phyloP scores from a whole-genome alignment of 2,329 filamentous ascomycete genomes.

The Fusarium sp. region DNA sequence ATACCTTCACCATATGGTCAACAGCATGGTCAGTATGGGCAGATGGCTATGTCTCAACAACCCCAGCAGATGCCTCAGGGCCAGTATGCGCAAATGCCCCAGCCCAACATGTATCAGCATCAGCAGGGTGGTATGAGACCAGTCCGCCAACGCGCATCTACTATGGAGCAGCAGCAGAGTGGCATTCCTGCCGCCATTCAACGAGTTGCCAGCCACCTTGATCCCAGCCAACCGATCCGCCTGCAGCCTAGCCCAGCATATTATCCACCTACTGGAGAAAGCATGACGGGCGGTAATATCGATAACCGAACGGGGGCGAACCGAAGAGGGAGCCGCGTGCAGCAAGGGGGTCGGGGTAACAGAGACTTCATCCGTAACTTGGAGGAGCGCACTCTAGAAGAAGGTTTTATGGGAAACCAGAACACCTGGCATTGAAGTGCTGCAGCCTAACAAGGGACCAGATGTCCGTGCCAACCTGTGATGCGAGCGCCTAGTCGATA shows the following conservation, averaged over 20 bases:
- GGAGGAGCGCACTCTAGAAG: conserved; percentile 93
- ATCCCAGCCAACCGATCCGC: conserved; percentile 92
- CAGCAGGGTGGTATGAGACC: conserved; percentile 74
- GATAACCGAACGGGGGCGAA: conserved; percentile 69
- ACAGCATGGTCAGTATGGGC: conserved; percentile 76
- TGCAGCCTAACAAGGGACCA: conserved; percentile 32
- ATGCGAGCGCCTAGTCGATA: conserved; percentile 23
- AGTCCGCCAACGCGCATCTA: conserved; percentile 89
- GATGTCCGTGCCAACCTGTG: conserved; percentile 33
- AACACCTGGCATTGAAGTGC: conserved; percentile 73
- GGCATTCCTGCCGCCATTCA: conserved; percentile 94
- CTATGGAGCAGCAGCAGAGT: conserved; percentile 94
- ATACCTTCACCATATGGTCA: conserved; percentile 80
- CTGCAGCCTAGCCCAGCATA: conserved; percentile 96
- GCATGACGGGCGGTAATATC: conserved; percentile 69
- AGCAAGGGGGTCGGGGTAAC: conserved; percentile 70
- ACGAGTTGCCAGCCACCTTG: conserved; percentile 93
- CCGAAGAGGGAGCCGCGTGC: conserved; percentile 79
- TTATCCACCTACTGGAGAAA: conserved; percentile 92
- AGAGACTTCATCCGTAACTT: conserved; percentile 94
- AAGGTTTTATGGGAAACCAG: conserved; percentile 81
- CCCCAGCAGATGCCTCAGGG: conserved; percentile 73
- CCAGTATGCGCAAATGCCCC: conserved; percentile 69
- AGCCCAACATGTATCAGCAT: conserved; percentile 71
- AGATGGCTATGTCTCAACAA: conserved; percentile 77